Evolutionary conservation across 176 grass and related monocot genomes (phyloP).

Genomic region (Chloris gayana): DNA sequence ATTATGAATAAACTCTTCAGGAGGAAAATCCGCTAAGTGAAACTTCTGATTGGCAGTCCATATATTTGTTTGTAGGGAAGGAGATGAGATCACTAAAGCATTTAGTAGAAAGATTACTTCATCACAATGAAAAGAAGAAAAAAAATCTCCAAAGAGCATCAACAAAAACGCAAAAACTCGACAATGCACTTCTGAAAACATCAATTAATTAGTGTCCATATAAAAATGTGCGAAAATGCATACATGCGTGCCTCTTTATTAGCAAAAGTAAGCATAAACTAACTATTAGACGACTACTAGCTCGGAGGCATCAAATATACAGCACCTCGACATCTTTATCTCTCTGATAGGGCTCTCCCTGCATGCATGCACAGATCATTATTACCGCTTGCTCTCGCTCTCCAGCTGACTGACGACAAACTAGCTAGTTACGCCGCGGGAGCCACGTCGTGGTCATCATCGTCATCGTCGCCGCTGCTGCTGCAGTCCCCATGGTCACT

Average conservation of each 20-base stretch:
- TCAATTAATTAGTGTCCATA: not conserved
- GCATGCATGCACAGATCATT: not conserved
- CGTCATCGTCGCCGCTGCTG: conserved; percentile 34
- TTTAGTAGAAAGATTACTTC: too few relatives aligned
- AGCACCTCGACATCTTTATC: not conserved
- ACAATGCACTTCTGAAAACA: not conserved
- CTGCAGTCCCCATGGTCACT: not conserved
- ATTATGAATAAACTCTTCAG: too few relatives aligned
- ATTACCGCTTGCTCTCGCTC: not conserved
- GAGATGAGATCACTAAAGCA: too few relatives aligned
- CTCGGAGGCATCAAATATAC: conserved; percentile 33
- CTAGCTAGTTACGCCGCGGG: conserved; percentile 33
- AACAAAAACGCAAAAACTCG: not conserved
- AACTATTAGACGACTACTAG: not conserved
- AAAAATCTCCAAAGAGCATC: not conserved
- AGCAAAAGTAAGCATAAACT: not conserved
- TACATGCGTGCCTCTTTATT: conserved; percentile 15
- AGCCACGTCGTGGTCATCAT: conserved; percentile 42
- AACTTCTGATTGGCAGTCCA: too few relatives aligned
- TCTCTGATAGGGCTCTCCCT: not conserved
- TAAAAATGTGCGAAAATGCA: not conserved
- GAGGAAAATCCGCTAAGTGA: too few relatives aligned
- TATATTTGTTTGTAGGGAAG: too few relatives aligned
- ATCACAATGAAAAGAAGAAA: not conserved
- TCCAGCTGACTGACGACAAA: not conserved